Evolutionary conservation across 2,329 filamentous ascomycete species (phyloP), one percentile per base, ranked within the genome.

Genomic region (Claviceps cyperi): DNA sequence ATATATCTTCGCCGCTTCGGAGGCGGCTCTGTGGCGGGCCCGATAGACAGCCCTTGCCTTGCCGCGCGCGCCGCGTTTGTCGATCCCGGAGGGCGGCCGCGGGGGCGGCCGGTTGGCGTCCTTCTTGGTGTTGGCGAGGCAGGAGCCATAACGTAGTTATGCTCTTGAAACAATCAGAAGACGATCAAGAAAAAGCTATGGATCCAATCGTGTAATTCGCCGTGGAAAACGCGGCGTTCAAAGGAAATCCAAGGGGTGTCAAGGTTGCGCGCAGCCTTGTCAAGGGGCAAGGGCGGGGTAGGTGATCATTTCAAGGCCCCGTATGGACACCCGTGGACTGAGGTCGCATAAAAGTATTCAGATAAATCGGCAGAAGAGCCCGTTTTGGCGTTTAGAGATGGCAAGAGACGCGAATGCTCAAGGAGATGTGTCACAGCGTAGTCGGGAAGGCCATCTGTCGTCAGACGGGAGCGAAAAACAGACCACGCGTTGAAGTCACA

Each of bases 1-100:
- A 94, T 78, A 69, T 95, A 96, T 66, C 80, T 77, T 57, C 82
- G 76, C 62, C 78, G 79, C 68, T 88, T 89, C 1, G 73, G 73
- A 13, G 83, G 81, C 24, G 82, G 81, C 56, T 84, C 82, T 46
- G 73, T 71, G 41, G 65, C 60, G 44, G 60, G 54, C 17, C 60
- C 62, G 17, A 60, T 59, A 24, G 62, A 60, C 39, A 60, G 62
- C 15, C 62, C 65, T 47, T 64, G 63, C 52, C 69, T 63, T 39
- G 66, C 66, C 22, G 66, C 65, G 55, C 66, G 65, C 50, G 64
- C 64, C 38, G 69, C 67, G 53, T 69, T 70, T 35, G 66, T 69
- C 9, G 66, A 63, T 43, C 69, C 69, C 2, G 66, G 67, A 22
- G 73, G 73, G 41, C 73, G 68, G 48, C 72, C 72, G 50, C 73